phyloP scores from a whole-genome alignment of 345 rosid genomes.

The Physaria fendleri region DNA sequence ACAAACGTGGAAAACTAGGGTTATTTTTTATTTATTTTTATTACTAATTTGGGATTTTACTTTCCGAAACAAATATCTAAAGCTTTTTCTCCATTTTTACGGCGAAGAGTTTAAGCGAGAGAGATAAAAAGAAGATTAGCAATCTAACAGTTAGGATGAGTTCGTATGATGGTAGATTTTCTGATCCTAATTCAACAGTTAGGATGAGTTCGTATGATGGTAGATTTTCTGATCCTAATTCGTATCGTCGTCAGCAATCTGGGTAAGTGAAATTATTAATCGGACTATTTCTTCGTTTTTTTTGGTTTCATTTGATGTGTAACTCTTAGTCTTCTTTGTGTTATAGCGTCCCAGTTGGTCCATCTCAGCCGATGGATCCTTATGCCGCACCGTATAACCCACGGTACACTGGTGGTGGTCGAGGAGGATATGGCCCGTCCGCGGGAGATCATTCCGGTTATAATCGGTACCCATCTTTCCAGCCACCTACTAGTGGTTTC shows the following conservation, averaged over 20 bases:
- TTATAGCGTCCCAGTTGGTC: slow-evolving; percentile 47
- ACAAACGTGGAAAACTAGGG: slow-evolving; percentile 20
- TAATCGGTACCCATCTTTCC: slow-evolving; percentile 40
- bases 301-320: neutral
- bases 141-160: too few relatives aligned
- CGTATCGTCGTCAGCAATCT: slow-evolving; percentile 83
- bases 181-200: too few relatives aligned
- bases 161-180: too few relatives aligned
- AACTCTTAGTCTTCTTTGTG: neutral
- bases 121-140: too few relatives aligned
- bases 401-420: slow-evolving; percentile 37
- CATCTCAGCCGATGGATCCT: slow-evolving; percentile 32
- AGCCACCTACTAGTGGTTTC: slow-evolving; percentile 49
- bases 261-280: slow-evolving; percentile 38
- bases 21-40: too few relatives aligned
- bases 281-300: neutral
- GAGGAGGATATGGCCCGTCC: slow-evolving; percentile 30
- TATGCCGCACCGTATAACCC: slow-evolving; percentile 31
- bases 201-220: slow-evolving; percentile 60
- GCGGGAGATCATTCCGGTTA: slow-evolving; percentile 30
- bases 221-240: slow-evolving; percentile 68
- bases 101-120: too few relatives aligned
- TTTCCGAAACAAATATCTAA: neutral
- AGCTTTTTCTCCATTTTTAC: slow-evolving; percentile 1
- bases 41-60: slow-evolving; percentile 22